phyloP scores from a whole-genome alignment of 768 basidiomycete genomes.

The Xerocomus brunneocitrinus region DNA sequence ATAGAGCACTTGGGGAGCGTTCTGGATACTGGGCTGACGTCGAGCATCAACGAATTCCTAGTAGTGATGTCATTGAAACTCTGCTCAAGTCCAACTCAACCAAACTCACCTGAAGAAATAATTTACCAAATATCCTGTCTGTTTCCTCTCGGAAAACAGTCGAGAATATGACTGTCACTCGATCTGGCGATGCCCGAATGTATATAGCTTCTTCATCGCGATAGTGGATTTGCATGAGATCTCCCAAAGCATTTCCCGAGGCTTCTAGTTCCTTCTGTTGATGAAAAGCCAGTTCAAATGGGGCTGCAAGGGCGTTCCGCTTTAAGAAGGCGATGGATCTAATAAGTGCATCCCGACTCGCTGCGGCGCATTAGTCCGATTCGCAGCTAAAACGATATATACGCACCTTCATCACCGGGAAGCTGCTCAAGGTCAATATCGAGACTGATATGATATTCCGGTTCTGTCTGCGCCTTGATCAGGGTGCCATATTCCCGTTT shows the following conservation, averaged over 20 bases:
- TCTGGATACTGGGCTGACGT: conserved; percentile 86
- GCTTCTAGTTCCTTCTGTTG: conserved; percentile 81
- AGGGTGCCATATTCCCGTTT: conserved; percentile 77
- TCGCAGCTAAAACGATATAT: conserved; percentile 16
- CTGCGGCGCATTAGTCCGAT: conserved; percentile 37
- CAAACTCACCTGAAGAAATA: conserved; percentile 87
- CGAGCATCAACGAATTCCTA: conserved; percentile 99
- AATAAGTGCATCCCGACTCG: conserved; percentile 74
- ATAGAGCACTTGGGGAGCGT: conserved; percentile 95
- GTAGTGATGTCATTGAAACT: conserved; percentile 3
- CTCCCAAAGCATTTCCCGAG: conserved; percentile 61
- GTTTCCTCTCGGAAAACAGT: conserved; percentile 97
- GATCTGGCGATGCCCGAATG: conserved; percentile 87
- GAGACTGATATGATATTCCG: conserved; percentile 86
- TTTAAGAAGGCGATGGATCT: conserved; percentile 81
- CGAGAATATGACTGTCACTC: conserved; percentile 96
- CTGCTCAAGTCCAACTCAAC: not conserved
- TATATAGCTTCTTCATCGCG: conserved; percentile 97
- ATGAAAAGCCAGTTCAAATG: conserved; percentile 85
- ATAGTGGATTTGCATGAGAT: conserved; percentile 91
- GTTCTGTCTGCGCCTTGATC: conserved; percentile 64
- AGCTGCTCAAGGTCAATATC: conserved; percentile 83
- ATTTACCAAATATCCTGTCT: conserved; percentile 93
- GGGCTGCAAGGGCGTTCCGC: conserved; percentile 90
- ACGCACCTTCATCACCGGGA: conserved; percentile 71